Base-by-base conservation (phyloP, 2,329 filamentous ascomycete species). In the Beauveria brongniartii region DNA sequence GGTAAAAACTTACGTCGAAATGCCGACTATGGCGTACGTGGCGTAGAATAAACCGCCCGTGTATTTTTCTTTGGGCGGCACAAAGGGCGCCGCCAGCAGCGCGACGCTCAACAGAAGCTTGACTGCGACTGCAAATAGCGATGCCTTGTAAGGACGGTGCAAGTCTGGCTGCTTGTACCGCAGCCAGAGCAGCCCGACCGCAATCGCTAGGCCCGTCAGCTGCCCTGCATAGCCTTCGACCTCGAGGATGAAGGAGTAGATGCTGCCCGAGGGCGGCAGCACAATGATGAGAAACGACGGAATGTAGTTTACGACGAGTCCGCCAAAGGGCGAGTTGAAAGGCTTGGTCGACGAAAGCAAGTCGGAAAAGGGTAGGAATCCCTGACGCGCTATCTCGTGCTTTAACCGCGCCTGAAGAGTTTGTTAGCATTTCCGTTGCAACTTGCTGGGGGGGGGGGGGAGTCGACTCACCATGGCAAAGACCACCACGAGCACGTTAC, bases 191-290 rank as follows among this genome's bases (percentile, higher is more conserved):
- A 90, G 73, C 0, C 87, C 87, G 8, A 79, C 65, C 0, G 81
- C 81, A 0, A 84, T 74, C 0, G 83, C 82, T 1, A 89, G 69
- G 0, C 78, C 78, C 60, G 86, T 80, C 16, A 90, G 75, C 62
- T 88, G 83, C 0, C 78, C 83, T 0, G 86, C 82, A 65, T 90
- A 90, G 0, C 84, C 86, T 67, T 90, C 87, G 0, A 90, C 83
- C 52, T 91, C 86, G 0, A 90, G 74, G 30, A 91, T 90, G 66
- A 91, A 89, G 10, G 83, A 86, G 71, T 90, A 91, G 0, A 88
- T 84, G 52, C 87, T 82, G 3, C 78, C 77, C 0, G 86, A 84
- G 0, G 87, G 86, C 0, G 87, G 86, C 0, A 89, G 74, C 0
- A 78, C 72, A 55, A 91, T 89, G 3, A 90, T 85, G 1, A 90